Evolutionary conservation across 129 eudicot genomes (phyloP).

Genomic region (Sambucus nigra): DNA sequence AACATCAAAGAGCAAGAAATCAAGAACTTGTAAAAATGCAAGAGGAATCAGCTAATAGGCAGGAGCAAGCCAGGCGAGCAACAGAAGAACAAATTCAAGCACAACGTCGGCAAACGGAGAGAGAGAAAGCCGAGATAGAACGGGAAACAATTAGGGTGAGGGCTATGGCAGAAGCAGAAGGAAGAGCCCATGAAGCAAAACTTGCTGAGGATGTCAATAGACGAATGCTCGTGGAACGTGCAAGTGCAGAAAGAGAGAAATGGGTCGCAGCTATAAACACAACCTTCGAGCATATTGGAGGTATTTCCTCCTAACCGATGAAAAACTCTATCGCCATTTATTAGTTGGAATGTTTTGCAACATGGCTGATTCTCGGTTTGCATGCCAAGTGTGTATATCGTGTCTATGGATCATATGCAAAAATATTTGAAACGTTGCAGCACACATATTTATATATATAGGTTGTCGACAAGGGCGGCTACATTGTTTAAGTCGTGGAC

Average conservation of each 20-base stretch:
- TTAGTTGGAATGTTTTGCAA: background rate
- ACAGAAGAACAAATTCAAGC: constrained; percentile 98
- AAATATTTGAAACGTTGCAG: too few species aligned
- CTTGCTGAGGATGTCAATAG: constrained; percentile 87
- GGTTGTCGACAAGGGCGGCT: too few species aligned
- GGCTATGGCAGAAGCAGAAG: constrained; percentile 97
- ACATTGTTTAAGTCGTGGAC: too few species aligned
- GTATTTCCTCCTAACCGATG: constrained; percentile 19
- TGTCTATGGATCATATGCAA: too few species aligned
- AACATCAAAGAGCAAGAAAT: constrained; percentile 82
- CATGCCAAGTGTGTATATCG: too few species aligned
- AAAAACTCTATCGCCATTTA: background rate
- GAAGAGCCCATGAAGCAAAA: constrained; percentile 91
- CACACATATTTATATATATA: too few species aligned
- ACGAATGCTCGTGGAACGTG: constrained; percentile 80
- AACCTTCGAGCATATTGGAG: constrained; percentile 96
- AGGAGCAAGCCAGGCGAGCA: constrained; percentile 80
- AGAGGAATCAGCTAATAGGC: constrained; percentile 91
- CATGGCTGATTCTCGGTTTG: too few species aligned
- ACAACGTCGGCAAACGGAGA: constrained; percentile 86
- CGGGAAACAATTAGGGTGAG: constrained; percentile 91
- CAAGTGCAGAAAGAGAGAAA: constrained; percentile 93
- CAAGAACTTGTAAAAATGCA: constrained; percentile 96
- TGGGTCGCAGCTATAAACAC: constrained; percentile 98
- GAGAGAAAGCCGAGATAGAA: constrained; percentile 91